Percentiles rank a stretch among this genome's conserved stretches.
phyloP scores from a whole-genome alignment of 2,329 filamentous ascomycete genomes.

The Pestalotiopsis sp. region DNA sequence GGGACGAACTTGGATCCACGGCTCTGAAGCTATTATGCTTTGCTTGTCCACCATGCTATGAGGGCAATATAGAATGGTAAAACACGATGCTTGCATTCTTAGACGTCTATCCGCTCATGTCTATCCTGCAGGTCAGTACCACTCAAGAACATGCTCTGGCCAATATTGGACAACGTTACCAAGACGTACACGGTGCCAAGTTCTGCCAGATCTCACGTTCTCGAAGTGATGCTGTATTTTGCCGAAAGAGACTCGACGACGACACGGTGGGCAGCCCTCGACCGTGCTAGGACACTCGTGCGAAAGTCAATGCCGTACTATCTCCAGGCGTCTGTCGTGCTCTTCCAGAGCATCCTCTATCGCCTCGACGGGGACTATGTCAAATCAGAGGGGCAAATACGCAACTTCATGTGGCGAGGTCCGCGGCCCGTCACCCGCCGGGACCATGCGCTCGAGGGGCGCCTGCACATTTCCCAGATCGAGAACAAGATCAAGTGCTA shows the following conservation, averaged over 20 bases:
- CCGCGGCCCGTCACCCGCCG: constrained; percentile 19
- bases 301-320: constrained; percentile 32
- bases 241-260: constrained; percentile 30
- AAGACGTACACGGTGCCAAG: constrained; percentile 17
- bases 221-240: constrained; percentile 33
- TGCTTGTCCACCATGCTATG: constrained; percentile 31
- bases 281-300: constrained; percentile 24
- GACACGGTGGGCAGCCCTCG: constrained; percentile 24
- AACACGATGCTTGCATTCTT: not conserved
- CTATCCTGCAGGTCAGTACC: constrained; percentile 19
- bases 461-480: constrained; percentile 34
- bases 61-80: constrained; percentile 33
- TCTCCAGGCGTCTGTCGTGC: constrained; percentile 29
- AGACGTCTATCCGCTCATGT: not conserved
- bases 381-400: constrained; percentile 26
- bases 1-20: constrained; percentile 20
- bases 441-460: constrained; percentile 31
- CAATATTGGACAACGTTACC: constrained; percentile 20
- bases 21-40: constrained; percentile 29
- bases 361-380: constrained; percentile 27
- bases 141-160: constrained; percentile 28
- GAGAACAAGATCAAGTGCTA: constrained; percentile 36
- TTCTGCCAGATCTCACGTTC: constrained; percentile 18
- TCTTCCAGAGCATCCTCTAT: constrained; percentile 33
- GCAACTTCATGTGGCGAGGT: constrained; percentile 22